Conservation (phyloP, 164 flowering plant genomes). For the Nelumbo lutea region DNA sequence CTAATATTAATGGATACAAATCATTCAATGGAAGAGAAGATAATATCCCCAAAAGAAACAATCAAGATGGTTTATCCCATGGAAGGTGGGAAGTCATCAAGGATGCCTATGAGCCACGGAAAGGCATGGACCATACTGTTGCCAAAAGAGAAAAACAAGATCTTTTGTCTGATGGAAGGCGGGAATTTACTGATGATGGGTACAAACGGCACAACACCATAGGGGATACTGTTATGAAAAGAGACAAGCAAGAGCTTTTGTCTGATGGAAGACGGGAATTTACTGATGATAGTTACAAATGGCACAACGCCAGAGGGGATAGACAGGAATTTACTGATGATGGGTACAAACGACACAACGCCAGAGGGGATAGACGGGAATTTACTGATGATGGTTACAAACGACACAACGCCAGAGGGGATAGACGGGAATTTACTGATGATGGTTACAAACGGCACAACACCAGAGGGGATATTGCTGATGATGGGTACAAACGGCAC, state of each 20-base stretch:
- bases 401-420: background rate
- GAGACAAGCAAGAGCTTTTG: conserved; percentile 13
- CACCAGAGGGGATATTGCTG: too few relatives aligned
- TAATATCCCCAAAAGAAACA: background rate
- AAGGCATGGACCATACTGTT: conserved; percentile 13
- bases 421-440: conserved; percentile 13
- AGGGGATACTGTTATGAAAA: conserved; percentile 15
- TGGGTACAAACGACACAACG: conserved; percentile 3
- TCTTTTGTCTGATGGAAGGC: conserved; percentile 6
- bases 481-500: background rate
- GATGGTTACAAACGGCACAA: conserved; percentile 6
- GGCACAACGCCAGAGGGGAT: background rate
- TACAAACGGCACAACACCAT: background rate
- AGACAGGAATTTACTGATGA: conserved; percentile 14
- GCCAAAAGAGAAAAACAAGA: background rate
- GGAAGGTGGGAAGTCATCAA: background rate
- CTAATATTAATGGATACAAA: background rate
- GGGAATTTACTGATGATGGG: conserved; percentile 5
- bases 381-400: conserved; percentile 8
- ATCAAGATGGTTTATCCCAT: background rate
- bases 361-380: conserved; percentile 11
- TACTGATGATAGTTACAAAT: conserved; percentile 8
- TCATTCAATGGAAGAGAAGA: background rate
- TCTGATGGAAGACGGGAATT: conserved; percentile 19
- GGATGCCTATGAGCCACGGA: conserved; percentile 5